These are phyloP conservation scores for Quercus cerris DNA, from an alignment of 306 rosid species.

Conservation along the genomic window DNA sequence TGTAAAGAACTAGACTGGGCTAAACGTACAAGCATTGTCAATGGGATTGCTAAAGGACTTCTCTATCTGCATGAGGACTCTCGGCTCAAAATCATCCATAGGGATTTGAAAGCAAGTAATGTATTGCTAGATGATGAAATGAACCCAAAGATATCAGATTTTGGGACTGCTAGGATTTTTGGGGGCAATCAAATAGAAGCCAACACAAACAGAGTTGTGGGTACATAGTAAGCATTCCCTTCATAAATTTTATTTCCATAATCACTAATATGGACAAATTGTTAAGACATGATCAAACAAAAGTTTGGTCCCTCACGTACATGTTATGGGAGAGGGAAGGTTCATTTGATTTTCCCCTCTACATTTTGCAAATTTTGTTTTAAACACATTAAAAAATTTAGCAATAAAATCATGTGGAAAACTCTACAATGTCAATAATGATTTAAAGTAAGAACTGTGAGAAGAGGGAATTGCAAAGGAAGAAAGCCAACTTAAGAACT, in stretches of 20 bases:
- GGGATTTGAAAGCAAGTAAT: slow-evolving; percentile 5
- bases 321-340: too few species aligned
- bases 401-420: background rate
- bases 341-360: too few species aligned
- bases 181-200: slow-evolving; percentile 7
- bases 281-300: too few species aligned
- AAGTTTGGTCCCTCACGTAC: too few species aligned
- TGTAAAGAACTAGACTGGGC: background rate
- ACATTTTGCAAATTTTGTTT: background rate
- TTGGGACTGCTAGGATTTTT: slow-evolving; percentile 12
- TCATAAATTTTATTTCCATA: too few species aligned
- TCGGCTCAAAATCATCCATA: slow-evolving; percentile 9
- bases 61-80: slow-evolving; percentile 13
- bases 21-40: background rate
- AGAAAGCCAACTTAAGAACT: too few species aligned
- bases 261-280: too few species aligned
- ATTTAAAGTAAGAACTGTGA: too few species aligned
- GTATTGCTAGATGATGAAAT: slow-evolving; percentile 7
- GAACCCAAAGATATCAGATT: slow-evolving; percentile 9
- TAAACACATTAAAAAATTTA: background rate
- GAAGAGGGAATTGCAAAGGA: too few species aligned
- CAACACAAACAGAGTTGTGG: background rate
- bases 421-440: too few species aligned
- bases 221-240: slow-evolving; percentile 8
- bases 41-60: slow-evolving; percentile 9